These are phyloP conservation scores for Ustilago hordei DNA, from an alignment of 1,284 basidiomycete genomes.

Conservation along the genomic window DNA sequence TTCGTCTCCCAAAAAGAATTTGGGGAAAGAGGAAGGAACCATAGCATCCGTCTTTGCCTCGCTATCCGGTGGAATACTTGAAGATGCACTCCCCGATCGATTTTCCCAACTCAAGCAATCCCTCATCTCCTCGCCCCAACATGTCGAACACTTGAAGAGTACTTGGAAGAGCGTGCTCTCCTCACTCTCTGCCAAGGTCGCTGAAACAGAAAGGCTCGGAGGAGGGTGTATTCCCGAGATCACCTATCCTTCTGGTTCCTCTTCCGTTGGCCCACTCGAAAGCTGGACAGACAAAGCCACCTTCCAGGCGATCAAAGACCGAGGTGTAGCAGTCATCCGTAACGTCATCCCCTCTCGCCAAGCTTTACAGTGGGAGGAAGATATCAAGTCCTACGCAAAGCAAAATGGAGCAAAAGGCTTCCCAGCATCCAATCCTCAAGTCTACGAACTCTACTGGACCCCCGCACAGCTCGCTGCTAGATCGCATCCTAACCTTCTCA, in stretches of 20 bases:
- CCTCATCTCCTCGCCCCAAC: slow-evolving; percentile 29
- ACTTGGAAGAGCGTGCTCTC: slow-evolving; percentile 44
- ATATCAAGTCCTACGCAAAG: slow-evolving; percentile 43
- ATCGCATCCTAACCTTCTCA: slow-evolving; percentile 44
- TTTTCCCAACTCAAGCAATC: slow-evolving; percentile 49
- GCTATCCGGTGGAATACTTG: slow-evolving; percentile 48
- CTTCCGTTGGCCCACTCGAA: slow-evolving; percentile 8
- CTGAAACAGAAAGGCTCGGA: slow-evolving; percentile 27
- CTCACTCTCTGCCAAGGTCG: slow-evolving; percentile 24
- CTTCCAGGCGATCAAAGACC: slow-evolving; percentile 36
- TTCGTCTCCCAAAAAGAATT: slow-evolving; percentile 1
- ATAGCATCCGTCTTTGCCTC: slow-evolving; percentile 60
- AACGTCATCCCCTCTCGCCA: slow-evolving; percentile 42
- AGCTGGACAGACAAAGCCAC: slow-evolving; percentile 44
- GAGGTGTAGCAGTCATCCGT: slow-evolving; percentile 52
- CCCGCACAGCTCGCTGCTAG: slow-evolving; percentile 49
- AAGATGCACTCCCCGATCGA: slow-evolving; percentile 51
- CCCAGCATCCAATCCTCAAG: slow-evolving; percentile 57
- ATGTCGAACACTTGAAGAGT: slow-evolving; percentile 33
- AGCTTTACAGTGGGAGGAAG: slow-evolving; percentile 52
- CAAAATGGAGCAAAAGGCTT: slow-evolving; percentile 56
- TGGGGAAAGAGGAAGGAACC: slow-evolving; percentile 46
- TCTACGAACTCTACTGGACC: slow-evolving; percentile 62
- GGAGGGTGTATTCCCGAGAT: slow-evolving; percentile 43
- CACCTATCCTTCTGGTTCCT: slow-evolving; percentile 21